Base-by-base conservation (phyloP, 2,329 filamentous ascomycete species). In the Ilyonectria robusta region DNA sequence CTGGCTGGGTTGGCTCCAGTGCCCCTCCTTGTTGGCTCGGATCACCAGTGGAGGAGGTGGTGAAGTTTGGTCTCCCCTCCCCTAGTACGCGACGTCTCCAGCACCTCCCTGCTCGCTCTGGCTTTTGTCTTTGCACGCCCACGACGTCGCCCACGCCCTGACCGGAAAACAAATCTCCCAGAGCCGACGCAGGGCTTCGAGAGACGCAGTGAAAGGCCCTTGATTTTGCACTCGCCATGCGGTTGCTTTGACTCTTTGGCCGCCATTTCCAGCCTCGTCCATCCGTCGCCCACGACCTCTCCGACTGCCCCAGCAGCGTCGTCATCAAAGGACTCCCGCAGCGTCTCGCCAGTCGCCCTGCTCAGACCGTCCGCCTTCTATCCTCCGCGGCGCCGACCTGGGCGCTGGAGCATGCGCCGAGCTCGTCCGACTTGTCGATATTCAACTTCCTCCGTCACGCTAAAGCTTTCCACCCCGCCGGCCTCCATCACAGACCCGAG, bases 161-260 rank as follows among this genome's bases (percentile, higher is more conserved):
- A 6, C n/a, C 55, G 57, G 50, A 57, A 55, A 57, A 47, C 26
- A 51, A 66, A 53, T 23, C 21, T 60, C 26, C 51, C 26, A 51
- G 47, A 47, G 68, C 53, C 50, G 61, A 56, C 65, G 64, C 51
- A 68, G 42, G 61, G 53, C 44, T 65, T 64, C 44, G 11, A 54
- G 46, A 61, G 47, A 59, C 46, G 48, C 23, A n/a, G 50, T 15
- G 26, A 37, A 55, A 33, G 26, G 42, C 31, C 61, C 65, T 65
- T 57, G 44, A 23, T 64, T 62, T 59, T 59, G 46, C 42, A 15
- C 63, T 48, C 68, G 69, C 53, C 58, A 79, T 79, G 78, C 71
- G 65, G 70, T 65, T 72, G 42, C 66, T 70, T 65, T 79, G 77
- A 79, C 72, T 75, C 44, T 51, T 64, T 63, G 62, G 55, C 65